Conservation (phyloP, 352 stramenopile genomes). For the Pythium brassicae region DNA sequence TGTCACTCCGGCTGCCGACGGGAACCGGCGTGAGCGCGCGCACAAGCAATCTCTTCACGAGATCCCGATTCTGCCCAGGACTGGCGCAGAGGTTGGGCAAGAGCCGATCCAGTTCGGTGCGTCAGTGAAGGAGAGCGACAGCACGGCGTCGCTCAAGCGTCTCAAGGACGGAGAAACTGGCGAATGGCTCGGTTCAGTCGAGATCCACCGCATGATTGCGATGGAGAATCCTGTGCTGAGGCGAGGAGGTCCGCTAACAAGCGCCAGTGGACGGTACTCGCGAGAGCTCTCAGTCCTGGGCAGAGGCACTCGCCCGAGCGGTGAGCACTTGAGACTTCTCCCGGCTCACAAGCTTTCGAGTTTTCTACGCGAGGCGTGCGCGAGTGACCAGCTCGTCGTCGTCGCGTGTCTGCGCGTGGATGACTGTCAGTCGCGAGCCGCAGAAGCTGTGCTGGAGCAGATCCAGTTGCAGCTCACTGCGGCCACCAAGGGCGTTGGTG, state of each 20-base stretch:
- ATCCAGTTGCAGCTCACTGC: constrained; percentile 31
- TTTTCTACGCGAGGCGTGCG: constrained; percentile 34
- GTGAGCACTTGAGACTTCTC: constrained; percentile 33
- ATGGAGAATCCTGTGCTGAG: constrained; percentile 56
- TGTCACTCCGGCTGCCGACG: constrained; percentile 58
- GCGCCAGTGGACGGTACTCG: constrained; percentile 75
- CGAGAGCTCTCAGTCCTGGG: constrained; percentile 52
- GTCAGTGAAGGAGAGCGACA: constrained; percentile 37
- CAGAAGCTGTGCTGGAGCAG: constrained; percentile 56
- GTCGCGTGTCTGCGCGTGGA: constrained; percentile 66
- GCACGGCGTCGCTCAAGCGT: constrained; percentile 26
- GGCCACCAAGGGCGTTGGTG: not conserved
- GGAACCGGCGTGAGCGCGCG: constrained; percentile 53
- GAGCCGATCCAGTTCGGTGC: constrained; percentile 47
- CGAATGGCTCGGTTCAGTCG: constrained; percentile 65
- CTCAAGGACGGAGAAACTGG: constrained; percentile 47
- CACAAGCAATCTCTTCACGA: constrained; percentile 48
- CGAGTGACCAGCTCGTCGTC: constrained; percentile 50
- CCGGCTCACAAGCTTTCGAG: constrained; percentile 38
- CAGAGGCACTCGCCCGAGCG: constrained; percentile 20
- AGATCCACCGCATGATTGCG: constrained; percentile 50
- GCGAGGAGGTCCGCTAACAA: constrained; percentile 50
- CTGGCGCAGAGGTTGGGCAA: constrained; percentile 53
- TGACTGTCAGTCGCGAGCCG: constrained; percentile 48
- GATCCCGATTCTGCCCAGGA: constrained; percentile 57